These are phyloP conservation scores for Tuber umbilicatum DNA, from an alignment of 495 filamentous ascomycete species.

Conservation along the genomic window DNA sequence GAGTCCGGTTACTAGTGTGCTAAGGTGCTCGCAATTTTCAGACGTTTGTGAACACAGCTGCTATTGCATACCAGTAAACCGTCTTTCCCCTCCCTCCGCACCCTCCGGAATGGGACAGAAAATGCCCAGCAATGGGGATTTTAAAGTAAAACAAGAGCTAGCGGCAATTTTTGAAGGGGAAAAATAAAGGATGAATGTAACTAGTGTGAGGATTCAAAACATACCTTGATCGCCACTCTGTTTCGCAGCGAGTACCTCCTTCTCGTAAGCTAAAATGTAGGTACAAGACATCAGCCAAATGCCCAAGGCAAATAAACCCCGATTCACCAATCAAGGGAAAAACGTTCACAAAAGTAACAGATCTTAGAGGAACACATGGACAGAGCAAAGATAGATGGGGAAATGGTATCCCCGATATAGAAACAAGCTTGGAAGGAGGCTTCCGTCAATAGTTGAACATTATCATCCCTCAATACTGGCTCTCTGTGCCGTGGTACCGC, in stretches of 20 bases:
- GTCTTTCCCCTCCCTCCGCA: neutral
- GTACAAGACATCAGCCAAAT: slow-evolving; percentile 25
- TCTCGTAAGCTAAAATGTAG: slow-evolving; percentile 28
- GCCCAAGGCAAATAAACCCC: neutral
- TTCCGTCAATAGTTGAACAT: slow-evolving; percentile 3
- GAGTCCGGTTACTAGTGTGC: neutral
- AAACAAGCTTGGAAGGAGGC: slow-evolving; percentile 11
- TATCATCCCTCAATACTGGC: neutral
- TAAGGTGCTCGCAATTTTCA: no score
- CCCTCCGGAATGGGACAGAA: neutral
- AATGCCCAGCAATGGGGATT: neutral
- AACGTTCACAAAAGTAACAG: neutral
- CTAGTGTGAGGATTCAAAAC: neutral
- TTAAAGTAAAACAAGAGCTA: neutral
- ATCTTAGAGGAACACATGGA: neutral
- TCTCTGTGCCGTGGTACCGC: slow-evolving; percentile 10
- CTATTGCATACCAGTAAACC: neutral
- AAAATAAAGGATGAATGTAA: neutral
- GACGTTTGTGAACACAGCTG: no score
- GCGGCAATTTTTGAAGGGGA: neutral
- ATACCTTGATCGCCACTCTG: slow-evolving; percentile 32
- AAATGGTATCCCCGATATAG: slow-evolving; percentile 7
- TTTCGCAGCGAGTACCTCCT: slow-evolving; percentile 30
- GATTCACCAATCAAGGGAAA: neutral
- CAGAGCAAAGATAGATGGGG: neutral